Base-by-base conservation (phyloP, 2,329 filamentous ascomycete species). In the Zymoseptoria ardabiliae region DNA sequence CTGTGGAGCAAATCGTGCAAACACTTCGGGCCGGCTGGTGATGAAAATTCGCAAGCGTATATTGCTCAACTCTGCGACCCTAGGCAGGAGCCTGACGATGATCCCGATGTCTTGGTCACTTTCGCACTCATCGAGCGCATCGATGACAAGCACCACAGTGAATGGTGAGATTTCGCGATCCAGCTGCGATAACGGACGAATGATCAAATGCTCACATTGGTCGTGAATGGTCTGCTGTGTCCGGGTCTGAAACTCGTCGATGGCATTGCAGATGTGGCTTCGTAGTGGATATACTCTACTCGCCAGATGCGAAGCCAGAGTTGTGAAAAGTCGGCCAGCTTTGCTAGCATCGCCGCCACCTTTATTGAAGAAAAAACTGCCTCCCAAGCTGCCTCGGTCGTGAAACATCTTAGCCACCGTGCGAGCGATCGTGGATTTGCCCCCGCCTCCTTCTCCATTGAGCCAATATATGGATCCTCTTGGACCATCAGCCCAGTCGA, bases 391-490 rank as follows among this genome's bases (percentile, higher is more conserved):
- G n/a, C 51, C 4, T 28, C 52, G 25, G 4, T 58, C 21, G 10
- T 62, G 17, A 52, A 65, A 61, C 17, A 53, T 49, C 41, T 61
- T 22, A 4, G 69, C 71, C 0, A 74, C 55, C 0, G 71, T 71
- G 9, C 67, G 66, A 17, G 70, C 63, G n/a, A 73, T 66, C 0
- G 72, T 73, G 1, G 69, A 72, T 52, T 73, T 74, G 17, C 72
- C 70, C 11, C 65, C 72, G 19, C 72, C 71, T 3, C 71, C 70
- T 52, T 67, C 61, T 6, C 71, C 70, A n/a, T 58, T 66, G 3
- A 73, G 62, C 72, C 68, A 74, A 63, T 69, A 73, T 56, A 73
- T 69, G 28, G 54, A 53, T 21, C 62, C 56, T n/a, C 62, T 41
- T 35, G 51, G 35, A 17, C 55, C 53, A 2, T 66, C 50, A 7